Evolutionary conservation across 1,139 yeast species (phyloP), one percentile per base, ranked within the genome.

Genomic region (Sugiyamaella grinbergsii): DNA sequence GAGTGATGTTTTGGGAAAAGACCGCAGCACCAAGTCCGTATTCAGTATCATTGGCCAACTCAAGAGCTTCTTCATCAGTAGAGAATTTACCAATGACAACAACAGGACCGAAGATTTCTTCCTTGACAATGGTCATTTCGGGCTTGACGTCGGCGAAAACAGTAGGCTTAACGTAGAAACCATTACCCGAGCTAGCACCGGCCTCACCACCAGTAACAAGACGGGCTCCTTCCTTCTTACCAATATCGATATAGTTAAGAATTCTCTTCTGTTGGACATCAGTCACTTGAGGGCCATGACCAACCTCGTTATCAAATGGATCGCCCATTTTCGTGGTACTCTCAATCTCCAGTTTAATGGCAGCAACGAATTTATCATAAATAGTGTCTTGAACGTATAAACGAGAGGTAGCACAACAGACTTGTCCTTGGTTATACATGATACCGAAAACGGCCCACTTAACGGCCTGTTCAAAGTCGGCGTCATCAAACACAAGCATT

Each of bases 391-490:
- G 95, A 56, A 86, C 80, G 68, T 81, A 83, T 51, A 86, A 72
- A 70, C 95, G 82, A 45, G 95, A 85, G 59, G 94, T 93, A 38
- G 95, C 95, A 67, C 87, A 83, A 73, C 95, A 87, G 52, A 85
- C 91, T 72, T 87, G 95, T 70, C 95, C 95, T 61, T 87, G 81
- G 76, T 87, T 87, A 78, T 78, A 85, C 80, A 79, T 81, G 64
- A 83, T 82, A 66, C 87, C 88, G 37, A 73, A 63, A 56, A 78
- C 71, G 58, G 82, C 76, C 74, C 81, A 76, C 61, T 77, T 74
- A 55, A 85, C 81, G 54, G 94, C 82, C 62, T 72, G 71, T 52
- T 79, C 80, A 51, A 86, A 61, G 62, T 86, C 80, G 54, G 87
- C 87, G 67, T 86, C 94, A 61, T 81, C 77, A 64, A 85, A 85